Conservation (phyloP, 2,329 filamentous ascomycete species). For the Xylaria arbuscula region DNA sequence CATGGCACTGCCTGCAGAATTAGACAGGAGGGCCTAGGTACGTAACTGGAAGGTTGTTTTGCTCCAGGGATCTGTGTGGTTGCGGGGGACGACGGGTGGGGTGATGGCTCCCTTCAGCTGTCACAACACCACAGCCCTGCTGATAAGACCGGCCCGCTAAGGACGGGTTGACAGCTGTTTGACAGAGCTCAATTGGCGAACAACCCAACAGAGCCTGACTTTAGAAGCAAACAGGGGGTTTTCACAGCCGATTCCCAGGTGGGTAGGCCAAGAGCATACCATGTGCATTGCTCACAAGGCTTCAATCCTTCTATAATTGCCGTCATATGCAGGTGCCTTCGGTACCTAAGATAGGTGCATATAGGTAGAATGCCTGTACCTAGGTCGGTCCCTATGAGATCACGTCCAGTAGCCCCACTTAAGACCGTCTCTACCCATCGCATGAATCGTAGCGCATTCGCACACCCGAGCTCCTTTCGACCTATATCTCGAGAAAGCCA, state of each 20-base stretch:
- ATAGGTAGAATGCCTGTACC: background rate
- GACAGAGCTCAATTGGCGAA: background rate
- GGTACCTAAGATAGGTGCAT: background rate
- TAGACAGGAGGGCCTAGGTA: conserved; percentile 21
- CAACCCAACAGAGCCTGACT: background rate
- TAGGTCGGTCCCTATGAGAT: conserved; percentile 24
- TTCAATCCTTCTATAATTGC: background rate
- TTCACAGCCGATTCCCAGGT: background rate
- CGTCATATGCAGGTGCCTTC: background rate
- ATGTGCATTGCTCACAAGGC: conserved; percentile 8
- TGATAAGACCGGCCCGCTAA: conserved; percentile 4
- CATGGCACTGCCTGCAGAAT: conserved; percentile 47
- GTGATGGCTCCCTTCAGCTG: conserved; percentile 20
- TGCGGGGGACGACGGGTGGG: conserved; percentile 41
- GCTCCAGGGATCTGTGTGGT: conserved; percentile 32
- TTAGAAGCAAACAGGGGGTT: background rate
- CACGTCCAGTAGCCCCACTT: conserved; percentile 16
- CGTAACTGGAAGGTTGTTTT: conserved; percentile 40
- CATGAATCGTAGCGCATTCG: conserved; percentile 10
- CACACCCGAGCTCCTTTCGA: conserved; percentile 16
- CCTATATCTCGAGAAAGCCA: conserved; percentile 6
- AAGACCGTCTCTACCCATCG: background rate
- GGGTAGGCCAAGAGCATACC: conserved; percentile 5
- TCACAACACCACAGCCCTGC: background rate
- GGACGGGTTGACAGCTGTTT: conserved; percentile 4